Evolutionary conservation across 2,329 filamentous ascomycete genomes (phyloP).

Genomic region (Claviceps sp.): DNA sequence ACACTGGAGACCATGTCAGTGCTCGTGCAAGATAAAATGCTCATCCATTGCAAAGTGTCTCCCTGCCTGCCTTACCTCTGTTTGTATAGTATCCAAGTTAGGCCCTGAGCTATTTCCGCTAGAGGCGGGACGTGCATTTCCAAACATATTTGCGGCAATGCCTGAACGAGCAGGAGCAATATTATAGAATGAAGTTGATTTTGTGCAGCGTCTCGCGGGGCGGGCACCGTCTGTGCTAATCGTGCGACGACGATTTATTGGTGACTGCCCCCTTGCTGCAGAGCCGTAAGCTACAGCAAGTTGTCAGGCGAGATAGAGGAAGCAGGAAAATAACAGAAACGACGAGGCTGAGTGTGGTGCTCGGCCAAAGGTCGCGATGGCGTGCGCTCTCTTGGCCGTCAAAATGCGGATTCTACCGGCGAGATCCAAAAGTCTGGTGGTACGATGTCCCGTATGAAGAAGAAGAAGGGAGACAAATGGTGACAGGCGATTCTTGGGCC

Average conservation of each 20-base stretch:
- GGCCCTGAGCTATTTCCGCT: constrained; percentile 36
- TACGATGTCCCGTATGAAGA: background rate
- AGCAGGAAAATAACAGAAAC: background rate
- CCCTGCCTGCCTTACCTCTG: constrained; percentile 46
- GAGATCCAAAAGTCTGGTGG: background rate
- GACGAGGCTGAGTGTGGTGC: background rate
- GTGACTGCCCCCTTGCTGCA: background rate
- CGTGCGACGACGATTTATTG: background rate
- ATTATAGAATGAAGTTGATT: constrained; percentile 11
- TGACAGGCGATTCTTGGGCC: background rate
- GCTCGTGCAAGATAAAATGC: background rate
- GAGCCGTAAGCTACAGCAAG: background rate
- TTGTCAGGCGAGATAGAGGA: background rate
- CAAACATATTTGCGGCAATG: constrained; percentile 42
- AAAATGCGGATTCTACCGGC: background rate
- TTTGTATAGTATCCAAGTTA: constrained; percentile 65
- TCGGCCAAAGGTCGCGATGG: background rate
- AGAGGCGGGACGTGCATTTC: constrained; percentile 30
- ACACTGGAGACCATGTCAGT: constrained; percentile 29
- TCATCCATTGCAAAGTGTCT: background rate
- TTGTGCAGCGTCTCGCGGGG: background rate
- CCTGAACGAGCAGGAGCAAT: constrained; percentile 12
- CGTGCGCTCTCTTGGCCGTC: background rate
- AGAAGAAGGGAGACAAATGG: background rate
- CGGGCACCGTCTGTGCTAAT: background rate